Conservation (phyloP, 345 rosid species). For the Euphorbia pulcherrima region DNA sequence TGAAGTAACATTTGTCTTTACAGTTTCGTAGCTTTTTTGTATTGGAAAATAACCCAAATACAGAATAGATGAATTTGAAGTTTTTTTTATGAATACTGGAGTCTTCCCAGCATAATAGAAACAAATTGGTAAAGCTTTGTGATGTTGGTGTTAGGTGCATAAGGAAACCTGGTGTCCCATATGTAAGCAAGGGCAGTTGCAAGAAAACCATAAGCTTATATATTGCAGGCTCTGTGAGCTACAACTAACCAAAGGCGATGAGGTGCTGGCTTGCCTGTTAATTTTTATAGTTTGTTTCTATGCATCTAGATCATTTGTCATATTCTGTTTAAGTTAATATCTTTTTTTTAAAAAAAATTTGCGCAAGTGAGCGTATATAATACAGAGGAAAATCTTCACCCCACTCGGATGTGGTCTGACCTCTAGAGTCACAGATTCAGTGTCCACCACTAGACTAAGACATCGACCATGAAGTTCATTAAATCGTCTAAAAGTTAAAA, state of each 20-base stretch:
- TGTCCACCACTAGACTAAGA: no score
- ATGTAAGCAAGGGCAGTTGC: constrained; percentile 74
- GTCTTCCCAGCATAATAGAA: background rate
- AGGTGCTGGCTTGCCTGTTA: constrained; percentile 37
- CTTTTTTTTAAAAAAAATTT: no score
- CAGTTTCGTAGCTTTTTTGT: no score
- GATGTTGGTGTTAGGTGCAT: constrained; percentile 35
- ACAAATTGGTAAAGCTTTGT: constrained; percentile 13
- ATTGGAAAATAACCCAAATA: no score
- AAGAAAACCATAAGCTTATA: constrained; percentile 50
- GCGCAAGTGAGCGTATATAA: no score
- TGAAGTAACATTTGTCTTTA: background rate
- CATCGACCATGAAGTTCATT: no score
- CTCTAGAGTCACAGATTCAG: no score
- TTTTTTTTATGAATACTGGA: no score
- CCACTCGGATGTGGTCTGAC: no score
- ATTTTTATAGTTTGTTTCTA: background rate
- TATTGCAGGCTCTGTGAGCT: constrained; percentile 63
- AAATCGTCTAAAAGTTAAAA: no score
- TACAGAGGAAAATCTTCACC: no score
- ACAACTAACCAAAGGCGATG: constrained; percentile 55
- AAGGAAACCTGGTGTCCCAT: constrained; percentile 82
- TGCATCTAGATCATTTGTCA: background rate
- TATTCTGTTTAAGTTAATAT: background rate
- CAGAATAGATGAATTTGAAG: no score